Percentiles rank a stretch among this genome's conserved stretches.
Evolutionary conservation across 2,329 filamentous ascomycete species (phyloP).

Genomic region (Xylariaceae sp.): DNA sequence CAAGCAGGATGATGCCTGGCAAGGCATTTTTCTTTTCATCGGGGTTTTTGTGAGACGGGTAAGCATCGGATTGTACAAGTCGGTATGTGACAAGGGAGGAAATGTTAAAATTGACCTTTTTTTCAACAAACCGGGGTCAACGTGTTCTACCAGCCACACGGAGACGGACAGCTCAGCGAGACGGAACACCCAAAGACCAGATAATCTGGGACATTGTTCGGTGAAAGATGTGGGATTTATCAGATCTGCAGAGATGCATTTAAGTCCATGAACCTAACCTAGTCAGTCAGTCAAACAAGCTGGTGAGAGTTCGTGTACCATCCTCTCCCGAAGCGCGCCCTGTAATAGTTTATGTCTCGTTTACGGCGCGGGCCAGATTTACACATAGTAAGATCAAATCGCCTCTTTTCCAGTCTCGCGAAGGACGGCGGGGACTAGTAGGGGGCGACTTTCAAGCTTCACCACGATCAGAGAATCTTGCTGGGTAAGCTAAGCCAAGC

Average conservation of each 20-base stretch:
- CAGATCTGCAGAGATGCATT: constrained; percentile 5
- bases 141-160: too few species aligned
- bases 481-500: background rate
- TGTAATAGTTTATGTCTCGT: background rate
- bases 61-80: constrained; percentile 10
- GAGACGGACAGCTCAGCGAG: constrained; percentile 2
- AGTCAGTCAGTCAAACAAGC: background rate
- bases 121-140: background rate
- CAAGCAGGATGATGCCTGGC: background rate
- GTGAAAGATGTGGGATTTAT: constrained; percentile 18
- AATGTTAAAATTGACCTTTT: background rate
- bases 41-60: constrained; percentile 8
- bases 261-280: constrained; percentile 4
- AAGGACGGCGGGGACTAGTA: background rate
- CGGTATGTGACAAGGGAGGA: background rate
- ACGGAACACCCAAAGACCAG: constrained; percentile 7
- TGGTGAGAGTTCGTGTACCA: background rate
- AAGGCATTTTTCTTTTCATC: constrained; percentile 5
- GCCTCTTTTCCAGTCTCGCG: background rate
- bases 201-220: constrained; percentile 9
- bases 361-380: background rate
- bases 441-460: background rate
- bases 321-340: background rate
- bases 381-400: background rate
- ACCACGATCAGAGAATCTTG: background rate